Evolutionary conservation across 1,284 basidiomycete species (phyloP).

Genomic region (Marasmius sp.): DNA sequence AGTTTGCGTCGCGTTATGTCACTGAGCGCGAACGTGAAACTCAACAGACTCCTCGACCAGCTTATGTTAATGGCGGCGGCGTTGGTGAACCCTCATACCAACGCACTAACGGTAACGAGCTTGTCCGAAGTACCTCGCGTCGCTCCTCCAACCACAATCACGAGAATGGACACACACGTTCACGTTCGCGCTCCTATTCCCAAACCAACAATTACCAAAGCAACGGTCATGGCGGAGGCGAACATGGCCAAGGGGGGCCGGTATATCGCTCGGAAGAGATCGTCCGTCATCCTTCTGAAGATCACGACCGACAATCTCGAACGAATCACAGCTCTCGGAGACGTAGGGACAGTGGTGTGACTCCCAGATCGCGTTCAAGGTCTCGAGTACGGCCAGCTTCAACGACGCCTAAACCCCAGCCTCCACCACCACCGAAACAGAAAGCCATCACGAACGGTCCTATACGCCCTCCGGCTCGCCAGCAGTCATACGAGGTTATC

Average conservation of each 20-base stretch:
- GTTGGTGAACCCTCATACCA: background rate
- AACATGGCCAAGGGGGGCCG: background rate
- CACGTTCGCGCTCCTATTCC: background rate
- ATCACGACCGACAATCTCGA: background rate
- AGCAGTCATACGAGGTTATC: conserved; percentile 36
- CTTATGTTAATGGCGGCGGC: background rate
- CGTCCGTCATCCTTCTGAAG: background rate
- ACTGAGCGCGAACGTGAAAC: background rate
- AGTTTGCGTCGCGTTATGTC: background rate
- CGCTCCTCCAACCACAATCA: background rate
- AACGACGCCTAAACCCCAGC: background rate
- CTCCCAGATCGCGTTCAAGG: background rate
- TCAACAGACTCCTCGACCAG: background rate
- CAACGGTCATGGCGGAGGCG: background rate
- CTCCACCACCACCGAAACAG: background rate
- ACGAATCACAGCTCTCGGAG: background rate
- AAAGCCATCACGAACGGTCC: background rate
- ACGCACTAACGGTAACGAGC: background rate
- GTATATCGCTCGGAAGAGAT: background rate
- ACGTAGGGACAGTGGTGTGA: background rate
- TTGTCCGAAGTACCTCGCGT: background rate
- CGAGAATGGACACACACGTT: too few relatives aligned
- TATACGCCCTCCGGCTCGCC: background rate
- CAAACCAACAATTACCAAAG: background rate
- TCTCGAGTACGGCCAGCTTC: background rate